Percentiles rank a stretch among this genome's conserved stretches.
phyloP scores from a whole-genome alignment of 768 basidiomycete species.

The Trametes villosa region DNA sequence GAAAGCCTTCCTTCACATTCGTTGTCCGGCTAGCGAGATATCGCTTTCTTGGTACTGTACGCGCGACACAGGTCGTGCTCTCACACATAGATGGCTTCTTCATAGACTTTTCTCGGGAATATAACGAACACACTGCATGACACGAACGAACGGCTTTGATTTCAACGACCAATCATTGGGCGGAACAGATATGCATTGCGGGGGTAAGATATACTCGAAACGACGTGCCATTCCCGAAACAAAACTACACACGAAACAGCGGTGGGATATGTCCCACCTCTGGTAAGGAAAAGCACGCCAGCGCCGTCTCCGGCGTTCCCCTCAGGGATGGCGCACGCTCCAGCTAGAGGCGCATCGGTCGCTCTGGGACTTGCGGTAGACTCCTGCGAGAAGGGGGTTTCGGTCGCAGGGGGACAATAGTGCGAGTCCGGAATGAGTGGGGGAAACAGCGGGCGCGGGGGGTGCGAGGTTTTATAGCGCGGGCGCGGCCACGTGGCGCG shows the following conservation, averaged over 20 bases:
- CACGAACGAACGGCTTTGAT: no score
- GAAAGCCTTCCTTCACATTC: neutral
- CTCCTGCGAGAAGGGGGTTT: slow-evolving; percentile 40
- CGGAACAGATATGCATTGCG: no score
- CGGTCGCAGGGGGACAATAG: slow-evolving; percentile 46
- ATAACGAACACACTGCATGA: neutral
- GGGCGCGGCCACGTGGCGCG: slow-evolving; percentile 7
- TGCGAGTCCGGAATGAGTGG: slow-evolving; percentile 44
- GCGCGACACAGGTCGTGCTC: neutral
- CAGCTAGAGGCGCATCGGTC: slow-evolving; percentile 38
- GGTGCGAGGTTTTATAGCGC: slow-evolving; percentile 4
- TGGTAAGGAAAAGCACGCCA: slow-evolving; percentile 45
- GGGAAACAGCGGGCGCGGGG: slow-evolving; percentile 1
- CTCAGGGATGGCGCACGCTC: slow-evolving; percentile 37
- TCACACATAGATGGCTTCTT: neutral
- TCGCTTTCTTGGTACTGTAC: neutral
- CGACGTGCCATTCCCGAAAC: neutral
- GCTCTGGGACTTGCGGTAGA: slow-evolving; percentile 44
- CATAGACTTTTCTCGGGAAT: neutral
- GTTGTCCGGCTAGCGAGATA: neutral
- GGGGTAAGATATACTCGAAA: no score
- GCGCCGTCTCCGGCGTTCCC: slow-evolving; percentile 25
- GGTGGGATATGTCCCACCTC: slow-evolving; percentile 35
- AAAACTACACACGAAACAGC: neutral
- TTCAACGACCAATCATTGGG: no score